phyloP scores from a whole-genome alignment of 2,329 filamentous ascomycete genomes.

The Penicillium verrucosum region DNA sequence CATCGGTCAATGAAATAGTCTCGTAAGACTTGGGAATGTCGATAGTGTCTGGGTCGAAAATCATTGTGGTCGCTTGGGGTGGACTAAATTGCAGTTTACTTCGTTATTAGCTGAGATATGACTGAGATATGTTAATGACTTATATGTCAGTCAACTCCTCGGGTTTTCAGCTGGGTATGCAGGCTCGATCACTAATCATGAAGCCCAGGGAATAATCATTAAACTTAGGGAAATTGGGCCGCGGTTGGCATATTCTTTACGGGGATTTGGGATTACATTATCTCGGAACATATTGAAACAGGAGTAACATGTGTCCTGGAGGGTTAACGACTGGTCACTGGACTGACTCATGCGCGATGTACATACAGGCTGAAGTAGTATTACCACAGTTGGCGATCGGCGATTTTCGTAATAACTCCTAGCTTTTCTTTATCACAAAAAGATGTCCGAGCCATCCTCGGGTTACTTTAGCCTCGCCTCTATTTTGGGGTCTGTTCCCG shows the following conservation, averaged over 20 bases:
- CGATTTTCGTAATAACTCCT: too few relatives aligned
- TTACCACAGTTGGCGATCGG: neutral
- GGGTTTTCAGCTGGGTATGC: neutral
- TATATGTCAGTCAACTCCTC: neutral
- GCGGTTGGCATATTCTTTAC: neutral
- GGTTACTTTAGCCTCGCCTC: too few relatives aligned
- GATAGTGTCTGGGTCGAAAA: constrained; percentile 4
- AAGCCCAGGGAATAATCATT: neutral
- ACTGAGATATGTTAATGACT: neutral
- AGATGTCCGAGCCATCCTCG: too few relatives aligned
- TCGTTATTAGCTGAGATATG: neutral
- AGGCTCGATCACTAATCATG: neutral
- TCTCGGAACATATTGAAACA: neutral
- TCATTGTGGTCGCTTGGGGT: neutral
- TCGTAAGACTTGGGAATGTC: constrained; percentile 31
- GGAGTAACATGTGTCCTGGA: neutral
- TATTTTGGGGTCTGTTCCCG: neutral
- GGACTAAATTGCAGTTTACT: neutral
- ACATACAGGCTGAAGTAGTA: neutral
- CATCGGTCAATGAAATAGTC: constrained; percentile 25
- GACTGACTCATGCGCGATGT: neutral
- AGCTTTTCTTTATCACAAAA: neutral
- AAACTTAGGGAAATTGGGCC: neutral
- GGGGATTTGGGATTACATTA: neutral
- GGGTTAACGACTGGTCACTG: neutral